A percentile compares a stretch with the other conserved stretches of the same genome.
Conservation (phyloP, 2,329 filamentous ascomycete species). For the Claviceps digitariae region DNA sequence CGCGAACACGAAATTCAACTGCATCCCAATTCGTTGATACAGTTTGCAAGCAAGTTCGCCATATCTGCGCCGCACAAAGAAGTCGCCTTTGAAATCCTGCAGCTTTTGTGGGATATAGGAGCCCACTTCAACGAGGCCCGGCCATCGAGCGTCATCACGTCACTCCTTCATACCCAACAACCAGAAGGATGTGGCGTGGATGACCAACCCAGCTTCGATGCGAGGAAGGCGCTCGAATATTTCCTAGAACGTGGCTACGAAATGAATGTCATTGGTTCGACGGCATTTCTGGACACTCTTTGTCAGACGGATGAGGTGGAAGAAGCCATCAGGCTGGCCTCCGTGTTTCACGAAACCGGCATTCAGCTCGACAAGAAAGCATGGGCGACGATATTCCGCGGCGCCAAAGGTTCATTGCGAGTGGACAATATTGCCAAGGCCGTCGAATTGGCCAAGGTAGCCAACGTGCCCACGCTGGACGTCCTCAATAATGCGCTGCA, state of each 20-base stretch:
- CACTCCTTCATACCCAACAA: constrained; percentile 33
- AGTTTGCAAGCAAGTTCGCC: constrained; percentile 34
- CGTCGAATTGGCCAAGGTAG: constrained; percentile 30
- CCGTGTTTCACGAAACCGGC: constrained; percentile 25
- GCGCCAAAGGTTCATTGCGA: constrained; percentile 48
- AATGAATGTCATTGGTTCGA: constrained; percentile 50
- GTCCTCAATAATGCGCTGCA: constrained; percentile 31
- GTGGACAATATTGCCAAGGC: constrained; percentile 32
- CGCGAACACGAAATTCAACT: constrained; percentile 16
- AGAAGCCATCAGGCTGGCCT: constrained; percentile 21
- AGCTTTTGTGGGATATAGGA: constrained; percentile 20
- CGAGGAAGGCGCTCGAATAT: constrained; percentile 17
- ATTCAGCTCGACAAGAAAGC: constrained; percentile 52
- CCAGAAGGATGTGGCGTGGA: constrained; percentile 5
- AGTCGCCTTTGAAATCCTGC: constrained; percentile 28
- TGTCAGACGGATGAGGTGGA: constrained; percentile 34
- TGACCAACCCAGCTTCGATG: constrained; percentile 14
- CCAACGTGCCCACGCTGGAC: constrained; percentile 26
- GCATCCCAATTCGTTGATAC: constrained; percentile 30
- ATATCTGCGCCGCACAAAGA: constrained; percentile 25
- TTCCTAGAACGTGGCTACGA: constrained; percentile 47
- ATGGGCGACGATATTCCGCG: constrained; percentile 56
- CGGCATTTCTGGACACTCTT: constrained; percentile 58
- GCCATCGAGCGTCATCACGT: constrained; percentile 42
- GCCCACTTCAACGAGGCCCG: constrained; percentile 32